Evolutionary conservation across 2,329 filamentous ascomycete species (phyloP), one percentile per base, ranked within the genome.

Genomic region (Cladosporium oxysporum): DNA sequence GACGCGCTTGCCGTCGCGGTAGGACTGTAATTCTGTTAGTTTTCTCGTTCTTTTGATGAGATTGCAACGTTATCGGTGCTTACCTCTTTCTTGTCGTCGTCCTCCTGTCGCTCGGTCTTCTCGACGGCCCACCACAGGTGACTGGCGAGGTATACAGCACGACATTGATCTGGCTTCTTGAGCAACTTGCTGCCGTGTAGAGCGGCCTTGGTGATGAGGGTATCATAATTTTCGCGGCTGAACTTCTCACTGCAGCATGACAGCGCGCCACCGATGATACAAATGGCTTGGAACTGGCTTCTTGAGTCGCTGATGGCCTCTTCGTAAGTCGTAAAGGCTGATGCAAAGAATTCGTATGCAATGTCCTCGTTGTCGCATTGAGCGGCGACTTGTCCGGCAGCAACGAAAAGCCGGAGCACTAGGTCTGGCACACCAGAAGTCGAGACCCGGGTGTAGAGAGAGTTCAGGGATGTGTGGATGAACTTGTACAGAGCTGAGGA

Each of bases 71-170:
- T 14, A 31, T 66, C 58, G 65, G 21, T 62, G 37, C 26, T 71
- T 57, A 73, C 73, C 68, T 77, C 74, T 64, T 76, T 75, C 62
- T 76, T 75, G 66, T 58, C 67, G 68, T 70, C 55, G 55, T 41
- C 69, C 52, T 70, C 73, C 68, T 97, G 93, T 55, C 92, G 89
- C 76, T 97, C 94, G 12, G 87, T 88, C 71, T 90, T 88, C 55
- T 96, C 93, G 14, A 92, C 93, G 0, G 93, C 92, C 95, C 95
- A 99, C 95, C 95, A 99, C 62, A 99, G 81, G 79, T 99, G 95
- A 77, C 93, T 97, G 3, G 95, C 95, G 71, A 99, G 82, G 75
- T 98, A 99, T 12, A 99, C 95, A 0, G 95, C 95, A 28, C 95
- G 89, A 77, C 95, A 99, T 80, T 99, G 95, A 77, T 99, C 95